phyloP scores from a whole-genome alignment of 1,284 basidiomycete species.

The Rhodotorula sp. region DNA sequence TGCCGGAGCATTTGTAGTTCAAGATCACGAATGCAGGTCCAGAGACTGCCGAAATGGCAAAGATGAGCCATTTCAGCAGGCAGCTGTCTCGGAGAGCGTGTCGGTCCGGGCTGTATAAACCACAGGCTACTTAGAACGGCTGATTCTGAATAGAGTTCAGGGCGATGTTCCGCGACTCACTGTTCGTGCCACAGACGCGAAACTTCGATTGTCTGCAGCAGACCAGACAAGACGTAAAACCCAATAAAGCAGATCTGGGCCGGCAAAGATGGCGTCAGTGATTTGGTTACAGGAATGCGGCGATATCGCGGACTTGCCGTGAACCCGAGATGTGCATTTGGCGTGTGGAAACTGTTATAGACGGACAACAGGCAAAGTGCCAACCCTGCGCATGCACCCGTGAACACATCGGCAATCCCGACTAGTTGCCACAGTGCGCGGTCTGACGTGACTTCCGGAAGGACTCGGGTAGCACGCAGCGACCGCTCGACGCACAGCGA shows the following conservation, averaged over 20 bases:
- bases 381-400: background rate
- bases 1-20: constrained; percentile 6
- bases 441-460: constrained; percentile 25
- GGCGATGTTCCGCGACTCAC: no score
- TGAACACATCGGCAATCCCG: constrained; percentile 1
- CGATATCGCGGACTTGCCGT: background rate
- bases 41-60: constrained; percentile 2
- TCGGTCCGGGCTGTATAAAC: constrained; percentile 20
- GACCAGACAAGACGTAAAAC: constrained; percentile 1
- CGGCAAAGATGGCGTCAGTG: background rate
- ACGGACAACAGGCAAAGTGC: constrained; percentile 5
- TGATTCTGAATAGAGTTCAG: no score
- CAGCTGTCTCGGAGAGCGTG: constrained; percentile 16
- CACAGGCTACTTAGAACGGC: no score
- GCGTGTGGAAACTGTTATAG: background rate
- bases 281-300: background rate
- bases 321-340: constrained; percentile 1
- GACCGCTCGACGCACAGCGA: constrained; percentile 12
- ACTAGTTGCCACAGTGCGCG: constrained; percentile 16
- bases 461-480: constrained; percentile 12
- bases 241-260: constrained; percentile 6
- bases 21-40: constrained; percentile 5
- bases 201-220: constrained; percentile 25
- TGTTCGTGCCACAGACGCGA: constrained; percentile 36
- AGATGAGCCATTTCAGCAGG: constrained; percentile 20